Evolutionary conservation across 306 rosid genomes (phyloP), one percentile per base, ranked within the genome.

Genomic region (Dryas drummondii): DNA sequence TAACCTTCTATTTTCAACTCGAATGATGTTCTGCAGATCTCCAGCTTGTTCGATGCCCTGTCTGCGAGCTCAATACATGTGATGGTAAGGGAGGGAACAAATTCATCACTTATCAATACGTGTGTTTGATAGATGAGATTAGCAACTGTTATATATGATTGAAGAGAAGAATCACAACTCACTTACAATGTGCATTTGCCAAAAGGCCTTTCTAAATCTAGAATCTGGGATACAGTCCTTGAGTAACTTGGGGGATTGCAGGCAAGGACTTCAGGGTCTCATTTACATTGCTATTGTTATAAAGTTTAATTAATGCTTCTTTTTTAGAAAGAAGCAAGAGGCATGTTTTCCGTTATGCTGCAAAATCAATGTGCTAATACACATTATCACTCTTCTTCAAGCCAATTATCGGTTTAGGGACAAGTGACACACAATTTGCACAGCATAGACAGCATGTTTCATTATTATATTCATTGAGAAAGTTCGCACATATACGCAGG

Each of bases 31-130:
- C 75, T 72, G 72, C 91, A 94, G 99, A 94, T 82, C 96, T 94
- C 76, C 99, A 94, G 74, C 99, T 94, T 84, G 99, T 90, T 51
- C 93, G 99, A 72, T 92, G 97, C 85, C 97, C 97, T 0, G 97
- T 92, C 66, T 94, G 97, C 74, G 96, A 92, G 76, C 97, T 92
- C 82, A 88, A 92, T 70, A 94, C 96, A 9, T 94, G 97, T 68
- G 99, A 94, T 75, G 99, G 99, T 92, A 80, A 84, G 87, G 16
- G 22, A 44, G 26, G 8, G 15, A 6, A 66, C 41, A 45, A 22
- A n/a, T 15, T 40, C 44, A 22, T 10, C 46, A 32, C 57, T 49
- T 1, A 26, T 7, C 45, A 26, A 70, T 9, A 7, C 26, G 17
- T 55, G 56, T 14, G 17, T 6, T 69, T 70, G 71, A 48, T 32